Base-by-base conservation (phyloP, 306 rosid genomes). In the Myrica gale region DNA sequence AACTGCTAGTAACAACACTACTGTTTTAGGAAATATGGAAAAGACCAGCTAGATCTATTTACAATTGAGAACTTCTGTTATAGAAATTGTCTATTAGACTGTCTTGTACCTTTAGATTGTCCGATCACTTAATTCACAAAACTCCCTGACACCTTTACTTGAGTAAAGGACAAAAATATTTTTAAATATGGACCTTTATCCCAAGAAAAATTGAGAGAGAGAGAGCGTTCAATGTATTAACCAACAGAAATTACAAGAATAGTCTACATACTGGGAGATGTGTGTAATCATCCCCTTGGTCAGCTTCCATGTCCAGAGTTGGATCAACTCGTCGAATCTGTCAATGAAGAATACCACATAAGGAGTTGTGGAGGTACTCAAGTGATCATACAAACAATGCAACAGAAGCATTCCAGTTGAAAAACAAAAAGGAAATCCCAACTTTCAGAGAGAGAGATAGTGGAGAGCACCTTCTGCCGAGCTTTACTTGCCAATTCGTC, bases 281-380 rank as follows among this genome's bases (percentile, higher is more conserved):
- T 63, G 88, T 86, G 82, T 95, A 95, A 82, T 95, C 99, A 78
- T 95, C 99, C 81, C 99, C 99, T 89, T 72, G 85, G 84, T 92
- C 97, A 63, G 99, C 97, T 86, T 90, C 97, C 97, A 95, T 92
- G 84, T 95, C 97, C 78, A 95, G 88, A 73, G 97, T 90, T 68
- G 99, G 99, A 83, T 95, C 99, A 21, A 95, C 99, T 57, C 81
- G 87, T 48, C 87, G 93, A 81, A 95, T 90, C 97, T 95, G 85
- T 72, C 79, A 61, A 82, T 6, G 73, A 11, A 42, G 48, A 45
- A 75, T 42, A 73, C 69, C 60, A 71, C 23, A 61, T 20, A 10
- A 58, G 60, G 20, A 53, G 16, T 51, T 2, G 42, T 10, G 53
- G 76, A 79, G 41, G 71, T 58, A 74, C 46, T 46, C 19, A 82